Conservation (phyloP, 148 eudicot genomes). For the Camellia granthamiana region DNA sequence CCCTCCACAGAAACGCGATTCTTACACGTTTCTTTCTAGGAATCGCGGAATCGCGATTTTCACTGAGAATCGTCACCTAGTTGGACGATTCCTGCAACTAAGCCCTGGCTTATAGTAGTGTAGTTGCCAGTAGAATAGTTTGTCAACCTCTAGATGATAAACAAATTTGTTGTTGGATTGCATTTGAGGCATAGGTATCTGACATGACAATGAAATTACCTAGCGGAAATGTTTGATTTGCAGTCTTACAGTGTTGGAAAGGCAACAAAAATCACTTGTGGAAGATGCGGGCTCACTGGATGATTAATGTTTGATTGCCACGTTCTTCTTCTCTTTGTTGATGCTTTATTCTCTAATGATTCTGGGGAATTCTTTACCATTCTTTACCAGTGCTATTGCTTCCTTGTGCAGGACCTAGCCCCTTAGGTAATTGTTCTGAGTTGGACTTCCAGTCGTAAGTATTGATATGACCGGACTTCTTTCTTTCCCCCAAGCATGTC, state of each 20-base stretch:
- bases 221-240: too few species aligned
- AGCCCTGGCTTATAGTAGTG: too few species aligned
- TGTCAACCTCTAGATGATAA: neutral
- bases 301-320: neutral
- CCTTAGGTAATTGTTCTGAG: too few species aligned
- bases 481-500: neutral
- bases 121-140: neutral
- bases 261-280: too few species aligned
- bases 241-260: too few species aligned
- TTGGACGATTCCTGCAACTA: too few species aligned
- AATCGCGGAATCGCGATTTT: too few species aligned
- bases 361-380: neutral
- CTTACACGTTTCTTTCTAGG: too few species aligned
- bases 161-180: neutral
- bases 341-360: neutral
- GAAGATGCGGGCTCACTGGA: neutral
- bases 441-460: neutral
- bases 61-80: too few species aligned
- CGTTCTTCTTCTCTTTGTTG: neutral
- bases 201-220: too few species aligned
- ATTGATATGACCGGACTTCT: neutral
- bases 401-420: neutral
- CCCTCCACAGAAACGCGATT: too few species aligned
- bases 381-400: neutral
- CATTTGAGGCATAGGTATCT: neutral